Base-by-base conservation (phyloP, 176 grass and related monocot species). In the Calamus simplicifolius region DNA sequence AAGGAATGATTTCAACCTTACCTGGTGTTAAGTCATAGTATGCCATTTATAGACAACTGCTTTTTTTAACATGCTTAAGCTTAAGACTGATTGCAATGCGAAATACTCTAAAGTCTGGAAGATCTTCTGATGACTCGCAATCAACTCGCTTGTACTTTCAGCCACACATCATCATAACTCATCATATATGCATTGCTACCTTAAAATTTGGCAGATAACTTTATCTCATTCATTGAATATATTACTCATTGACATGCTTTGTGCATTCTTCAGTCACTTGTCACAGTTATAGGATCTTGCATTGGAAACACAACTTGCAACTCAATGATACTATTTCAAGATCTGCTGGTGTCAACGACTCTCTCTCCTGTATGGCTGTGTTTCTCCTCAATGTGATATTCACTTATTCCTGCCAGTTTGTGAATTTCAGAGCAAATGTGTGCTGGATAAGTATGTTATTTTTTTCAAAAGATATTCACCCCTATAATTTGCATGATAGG, bases 271-370 rank as follows among this genome's bases (percentile, higher is more conserved):
- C 84, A 97, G 93, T 91, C 93, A 63, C 75, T 97, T 71, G 51
- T 75, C 43, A 85, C 87, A 67, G 64, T 84, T 57, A 81, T 97
- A 78, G 84, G 87, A 62, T 88, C 78, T 55, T 88, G 87, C 58
- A 57, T 72, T 75, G 84, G 81, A 70, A 86, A 71, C 13, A 23
- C 38, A 48, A 58, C 27, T 63, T 89, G 86, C 71, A 81, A 97
- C 64, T 91, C 78, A 13, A 59, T 97, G 50, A 29, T 97, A 87
- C 70, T 97, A 64, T 97, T 88, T 71, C 87, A 91, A 80, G 87
- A 97, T 65, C 93, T 97, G 13, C 70, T 97, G 72, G 93, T 97
- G 25, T 87, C 93, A 26, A 88, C 93, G 13, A 97, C 84, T 25
- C 70, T 97, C 19, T 69, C 87, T 49, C 84, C 84, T 29, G 93